phyloP scores from a whole-genome alignment of 108 stramenopile species.

The Cyclostephanos tholiformis region DNA sequence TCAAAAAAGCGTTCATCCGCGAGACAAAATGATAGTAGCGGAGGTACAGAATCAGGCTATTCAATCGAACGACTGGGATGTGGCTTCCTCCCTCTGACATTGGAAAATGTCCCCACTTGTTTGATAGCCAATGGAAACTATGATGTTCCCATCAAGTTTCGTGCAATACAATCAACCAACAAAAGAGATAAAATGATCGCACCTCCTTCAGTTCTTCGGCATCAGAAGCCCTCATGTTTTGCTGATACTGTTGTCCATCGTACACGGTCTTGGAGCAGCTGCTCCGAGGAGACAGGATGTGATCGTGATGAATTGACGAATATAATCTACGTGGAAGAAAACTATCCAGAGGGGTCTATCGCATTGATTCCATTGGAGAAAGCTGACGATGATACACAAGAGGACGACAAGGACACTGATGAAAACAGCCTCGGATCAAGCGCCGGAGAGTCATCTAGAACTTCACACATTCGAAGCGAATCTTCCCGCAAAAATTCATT shows the following conservation, averaged over 20 bases:
- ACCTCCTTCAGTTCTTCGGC: not conserved
- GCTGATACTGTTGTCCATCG: slow-evolving; percentile 13
- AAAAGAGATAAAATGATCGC: not conserved
- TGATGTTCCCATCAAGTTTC: slow-evolving; percentile 64
- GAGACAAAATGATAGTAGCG: slow-evolving; percentile 4
- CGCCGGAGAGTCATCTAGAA: slow-evolving; percentile 20
- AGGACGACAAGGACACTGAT: slow-evolving; percentile 8
- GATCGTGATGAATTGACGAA: not conserved
- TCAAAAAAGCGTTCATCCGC: slow-evolving; percentile 37
- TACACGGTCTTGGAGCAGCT: slow-evolving; percentile 16
- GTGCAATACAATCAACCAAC: slow-evolving; percentile 12
- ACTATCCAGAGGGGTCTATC: slow-evolving; percentile 27
- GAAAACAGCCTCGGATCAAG: slow-evolving; percentile 16
- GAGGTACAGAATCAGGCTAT: slow-evolving; percentile 24
- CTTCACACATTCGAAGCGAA: slow-evolving; percentile 3
- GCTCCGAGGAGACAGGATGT: slow-evolving; percentile 7
- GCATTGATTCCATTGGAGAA: slow-evolving; percentile 14
- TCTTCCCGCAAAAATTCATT: slow-evolving; percentile 11
- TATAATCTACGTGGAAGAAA: not conserved
- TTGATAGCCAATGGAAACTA: slow-evolving; percentile 75
- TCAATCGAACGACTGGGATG: slow-evolving; percentile 62
- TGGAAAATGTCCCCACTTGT: slow-evolving; percentile 37
- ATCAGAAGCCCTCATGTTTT: slow-evolving; percentile 18
- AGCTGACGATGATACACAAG: slow-evolving; percentile 13
- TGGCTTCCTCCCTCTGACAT: slow-evolving; percentile 71